Evolutionary conservation across 2,329 filamentous ascomycete genomes (phyloP).

Genomic region (Verruconis gallopava): DNA sequence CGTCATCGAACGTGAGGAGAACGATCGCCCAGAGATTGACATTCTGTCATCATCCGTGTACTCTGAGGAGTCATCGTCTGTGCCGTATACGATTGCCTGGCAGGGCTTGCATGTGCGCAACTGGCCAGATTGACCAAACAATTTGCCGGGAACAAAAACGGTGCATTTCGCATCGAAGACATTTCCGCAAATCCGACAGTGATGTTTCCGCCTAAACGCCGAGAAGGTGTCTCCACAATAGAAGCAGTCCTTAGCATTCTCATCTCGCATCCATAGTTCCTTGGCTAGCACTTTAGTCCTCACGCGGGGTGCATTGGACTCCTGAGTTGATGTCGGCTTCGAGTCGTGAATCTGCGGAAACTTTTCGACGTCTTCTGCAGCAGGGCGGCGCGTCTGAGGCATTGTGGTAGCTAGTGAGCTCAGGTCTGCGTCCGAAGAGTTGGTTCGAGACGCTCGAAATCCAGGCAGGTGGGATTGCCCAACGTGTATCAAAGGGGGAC

Average conservation of each 20-base stretch:
- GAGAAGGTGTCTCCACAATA: conserved; percentile 82
- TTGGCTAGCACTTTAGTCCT: conserved; percentile 80
- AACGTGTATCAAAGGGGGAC: conserved; percentile 29
- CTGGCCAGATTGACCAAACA: conserved; percentile 74
- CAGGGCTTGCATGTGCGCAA: conserved; percentile 89
- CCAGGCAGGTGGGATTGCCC: conserved; percentile 36
- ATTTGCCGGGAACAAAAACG: conserved; percentile 71
- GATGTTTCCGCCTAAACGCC: conserved; percentile 89
- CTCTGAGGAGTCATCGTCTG: conserved; percentile 83
- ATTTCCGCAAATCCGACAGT: conserved; percentile 89
- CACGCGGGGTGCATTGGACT: conserved; percentile 40
- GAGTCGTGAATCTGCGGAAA: neutral
- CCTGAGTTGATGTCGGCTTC: no score
- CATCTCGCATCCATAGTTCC: conserved; percentile 98
- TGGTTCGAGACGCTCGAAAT: conserved; percentile 31
- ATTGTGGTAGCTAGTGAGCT: conserved; percentile 24
- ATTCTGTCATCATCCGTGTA: conserved; percentile 63
- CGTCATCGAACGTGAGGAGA: conserved; percentile 3
- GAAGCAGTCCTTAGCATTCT: conserved; percentile 96
- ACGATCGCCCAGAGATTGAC: conserved; percentile 40
- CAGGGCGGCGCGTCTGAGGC: conserved; percentile 13
- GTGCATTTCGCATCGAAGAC: conserved; percentile 98
- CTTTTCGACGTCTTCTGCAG: no score
- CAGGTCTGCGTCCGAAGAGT: conserved; percentile 30
- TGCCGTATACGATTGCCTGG: conserved; percentile 77